Evolutionary conservation across 2,329 filamentous ascomycete species (phyloP), one percentile per base, ranked within the genome.

Genomic region (Parascedosporium putredinis): DNA sequence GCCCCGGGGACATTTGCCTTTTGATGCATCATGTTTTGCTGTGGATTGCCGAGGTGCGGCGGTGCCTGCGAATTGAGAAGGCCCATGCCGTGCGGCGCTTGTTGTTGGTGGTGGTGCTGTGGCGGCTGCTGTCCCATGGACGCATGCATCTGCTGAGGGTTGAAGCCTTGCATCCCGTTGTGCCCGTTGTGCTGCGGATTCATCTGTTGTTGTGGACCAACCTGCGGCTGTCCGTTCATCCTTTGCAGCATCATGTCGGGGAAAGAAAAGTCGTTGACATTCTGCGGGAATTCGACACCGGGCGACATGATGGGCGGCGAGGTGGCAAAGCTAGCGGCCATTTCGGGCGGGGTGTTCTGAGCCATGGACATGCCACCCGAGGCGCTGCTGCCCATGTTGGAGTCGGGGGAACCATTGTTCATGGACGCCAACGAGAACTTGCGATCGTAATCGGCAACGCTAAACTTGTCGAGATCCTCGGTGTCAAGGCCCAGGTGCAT

Each of bases 301-400:
- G 75, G 74, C 2, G 76, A 78, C 65, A 79, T 70, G 23, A 79
- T 70, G 10, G 65, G 58, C 0, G 77, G 75, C 1, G 76, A 79
- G 51, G 71, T 71, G 16, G 69, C 69, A 55, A 75, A 81, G 0
- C 75, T 73, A 1, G 69, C 70, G 53, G 67, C 67, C 58, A 78
- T 69, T 6, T 49, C 33, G 12, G 46, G 45, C 20, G 33, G 16
- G 20, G 67, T 65, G 8, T 57, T 54, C 4, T 51, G 51, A 5
- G 51, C 47, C 38, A 62, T 59, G 22, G 60, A 61, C 1, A 57
- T 51, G 4, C 57, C 53, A 1, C 64, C 56, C 4, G 64, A 60
- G 8, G 63, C 60, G 7, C 55, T 42, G 20, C 18, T 57, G 22
- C 60, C 56, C 10, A 62, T 57, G 44, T 60, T 53, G 0, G 62